Conservation (phyloP, 1,139 yeast species). For the Saccharomycopsis crataegensis region DNA sequence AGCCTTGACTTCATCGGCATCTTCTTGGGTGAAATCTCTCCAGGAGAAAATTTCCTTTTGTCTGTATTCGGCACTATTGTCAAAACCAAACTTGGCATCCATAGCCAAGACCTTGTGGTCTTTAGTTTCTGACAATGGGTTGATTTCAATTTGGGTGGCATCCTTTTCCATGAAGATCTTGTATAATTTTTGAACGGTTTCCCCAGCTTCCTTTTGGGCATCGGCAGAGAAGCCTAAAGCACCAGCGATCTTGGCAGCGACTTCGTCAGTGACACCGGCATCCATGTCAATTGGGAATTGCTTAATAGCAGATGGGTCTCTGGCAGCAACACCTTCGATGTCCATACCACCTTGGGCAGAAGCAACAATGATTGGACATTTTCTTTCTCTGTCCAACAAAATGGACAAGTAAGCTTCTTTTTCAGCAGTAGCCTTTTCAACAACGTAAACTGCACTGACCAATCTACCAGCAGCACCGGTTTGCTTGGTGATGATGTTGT, state of each 20-base stretch:
- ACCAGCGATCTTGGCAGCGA: conserved; percentile 71
- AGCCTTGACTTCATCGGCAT: conserved; percentile 94
- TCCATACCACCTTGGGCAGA: conserved; percentile 99
- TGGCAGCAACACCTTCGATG: conserved; percentile 96
- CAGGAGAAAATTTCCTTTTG: conserved; percentile 91
- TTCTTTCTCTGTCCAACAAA: conserved; percentile 87
- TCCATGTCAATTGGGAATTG: conserved; percentile 75
- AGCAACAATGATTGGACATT: conserved; percentile 89
- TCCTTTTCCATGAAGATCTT: conserved; percentile 84
- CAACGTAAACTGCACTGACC: conserved; percentile 94
- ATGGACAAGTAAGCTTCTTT: conserved; percentile 96
- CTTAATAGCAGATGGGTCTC: conserved; percentile 87
- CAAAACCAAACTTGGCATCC: conserved; percentile 99
- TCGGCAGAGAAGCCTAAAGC: conserved; percentile 73
- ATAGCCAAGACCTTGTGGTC: conserved; percentile 90
- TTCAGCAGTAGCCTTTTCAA: conserved; percentile 87
- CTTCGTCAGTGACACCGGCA: conserved; percentile 70
- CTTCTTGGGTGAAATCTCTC: conserved; percentile 98
- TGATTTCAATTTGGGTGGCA: conserved; percentile 97
- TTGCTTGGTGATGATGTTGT: conserved; percentile 94
- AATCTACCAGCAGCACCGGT: conserved; percentile 97
- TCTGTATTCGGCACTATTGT: conserved; percentile 93
- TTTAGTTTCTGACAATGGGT: conserved; percentile 92
- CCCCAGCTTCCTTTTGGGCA: conserved; percentile 83
- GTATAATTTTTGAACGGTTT: conserved; percentile 79